Conservation (phyloP, 352 stramenopile species). For the Globisporangium canariense region DNA sequence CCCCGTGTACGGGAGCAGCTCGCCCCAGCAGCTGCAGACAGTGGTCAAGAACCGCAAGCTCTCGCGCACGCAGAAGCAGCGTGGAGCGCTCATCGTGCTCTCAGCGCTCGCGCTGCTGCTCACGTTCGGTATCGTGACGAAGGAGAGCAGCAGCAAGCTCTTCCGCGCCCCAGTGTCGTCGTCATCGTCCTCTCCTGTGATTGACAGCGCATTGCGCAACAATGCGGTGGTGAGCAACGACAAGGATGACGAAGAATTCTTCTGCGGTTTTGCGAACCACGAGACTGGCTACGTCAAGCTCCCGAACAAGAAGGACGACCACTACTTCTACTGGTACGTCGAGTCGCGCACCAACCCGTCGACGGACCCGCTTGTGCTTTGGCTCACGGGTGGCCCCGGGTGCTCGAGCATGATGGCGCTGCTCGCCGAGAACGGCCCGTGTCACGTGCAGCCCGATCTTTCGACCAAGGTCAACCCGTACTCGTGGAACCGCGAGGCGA, state of each 20-base stretch:
- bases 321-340: slow-evolving; percentile 63
- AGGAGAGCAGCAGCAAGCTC: slow-evolving; percentile 13
- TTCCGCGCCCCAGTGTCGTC: neutral
- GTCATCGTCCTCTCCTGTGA: neutral
- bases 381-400: slow-evolving; percentile 42
- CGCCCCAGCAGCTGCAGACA: neutral
- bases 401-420: slow-evolving; percentile 36
- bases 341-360: slow-evolving; percentile 26
- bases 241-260: slow-evolving; percentile 6
- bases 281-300: slow-evolving; percentile 41
- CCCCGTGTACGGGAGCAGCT: slow-evolving; percentile 11
- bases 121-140: slow-evolving; percentile 17
- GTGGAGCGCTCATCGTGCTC: slow-evolving; percentile 5
- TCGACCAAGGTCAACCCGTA: slow-evolving; percentile 31
- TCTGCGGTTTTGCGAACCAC: slow-evolving; percentile 16
- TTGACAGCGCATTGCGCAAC: neutral
- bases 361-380: slow-evolving; percentile 42
- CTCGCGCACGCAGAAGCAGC: slow-evolving; percentile 9
- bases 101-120: slow-evolving; percentile 15
- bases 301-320: slow-evolving; percentile 37
- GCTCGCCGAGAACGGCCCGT: slow-evolving; percentile 43
- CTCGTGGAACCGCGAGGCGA: slow-evolving; percentile 39
- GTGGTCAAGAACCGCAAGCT: neutral
- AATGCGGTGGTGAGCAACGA: slow-evolving; percentile 9
- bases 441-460: slow-evolving; percentile 24